phyloP scores from a whole-genome alignment of 2,329 filamentous ascomycete species.

The Aureobasidium uvarum region DNA sequence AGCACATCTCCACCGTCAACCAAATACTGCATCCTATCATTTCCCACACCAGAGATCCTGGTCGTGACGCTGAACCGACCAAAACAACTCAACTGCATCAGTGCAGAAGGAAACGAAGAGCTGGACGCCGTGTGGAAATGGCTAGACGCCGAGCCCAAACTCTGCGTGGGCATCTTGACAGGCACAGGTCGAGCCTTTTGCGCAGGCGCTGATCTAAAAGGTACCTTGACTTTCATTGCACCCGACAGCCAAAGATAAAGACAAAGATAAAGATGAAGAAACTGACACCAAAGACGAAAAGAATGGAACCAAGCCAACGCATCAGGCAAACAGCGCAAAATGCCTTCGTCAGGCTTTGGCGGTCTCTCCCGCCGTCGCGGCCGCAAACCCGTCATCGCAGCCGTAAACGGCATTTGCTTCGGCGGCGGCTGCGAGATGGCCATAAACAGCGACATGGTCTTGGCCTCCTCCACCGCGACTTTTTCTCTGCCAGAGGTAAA shows the following conservation, averaged over 20 bases:
- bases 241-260: too few relatives aligned
- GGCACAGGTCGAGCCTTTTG: slow-evolving; percentile 41
- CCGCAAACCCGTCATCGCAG: slow-evolving; percentile 72
- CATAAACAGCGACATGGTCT: slow-evolving; percentile 68
- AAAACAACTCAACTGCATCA: slow-evolving; percentile 40
- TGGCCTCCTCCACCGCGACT: slow-evolving; percentile 58
- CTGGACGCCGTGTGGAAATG: slow-evolving; percentile 37
- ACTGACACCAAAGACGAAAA: slow-evolving; percentile 8
- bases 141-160: slow-evolving; percentile 37
- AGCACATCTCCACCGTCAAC: slow-evolving; percentile 27
- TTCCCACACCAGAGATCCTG: slow-evolving; percentile 36
- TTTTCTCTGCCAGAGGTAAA: slow-evolving; percentile 72
- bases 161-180: slow-evolving; percentile 39
- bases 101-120: slow-evolving; percentile 36
- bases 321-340: slow-evolving; percentile 31
- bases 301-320: slow-evolving; percentile 40
- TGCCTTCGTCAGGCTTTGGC: slow-evolving; percentile 57
- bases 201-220: slow-evolving; percentile 41
- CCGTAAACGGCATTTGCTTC: slow-evolving; percentile 71
- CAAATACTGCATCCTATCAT: slow-evolving; percentile 36
- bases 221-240: slow-evolving; percentile 27
- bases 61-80: slow-evolving; percentile 39
- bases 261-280: too few relatives aligned
- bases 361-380: slow-evolving; percentile 64
- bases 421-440: slow-evolving; percentile 77